phyloP scores from a whole-genome alignment of 306 rosid species.

The Fragaria iinumae region DNA sequence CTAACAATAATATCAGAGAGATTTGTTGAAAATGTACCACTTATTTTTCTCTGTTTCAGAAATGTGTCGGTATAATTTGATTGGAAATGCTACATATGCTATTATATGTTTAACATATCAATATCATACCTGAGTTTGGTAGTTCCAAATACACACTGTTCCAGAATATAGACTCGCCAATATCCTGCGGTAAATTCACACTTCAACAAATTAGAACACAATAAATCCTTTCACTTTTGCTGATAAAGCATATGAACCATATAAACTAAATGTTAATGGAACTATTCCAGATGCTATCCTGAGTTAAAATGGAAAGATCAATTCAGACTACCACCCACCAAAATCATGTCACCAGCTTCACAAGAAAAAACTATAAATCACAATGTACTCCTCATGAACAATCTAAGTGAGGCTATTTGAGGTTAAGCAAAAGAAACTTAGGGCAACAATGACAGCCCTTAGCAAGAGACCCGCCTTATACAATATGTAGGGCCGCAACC shows the following conservation, averaged over 20 bases:
- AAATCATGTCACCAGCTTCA: neutral
- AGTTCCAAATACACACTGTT: conserved; percentile 96
- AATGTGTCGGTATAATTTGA: neutral
- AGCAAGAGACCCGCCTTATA: neutral
- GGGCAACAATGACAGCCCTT: neutral
- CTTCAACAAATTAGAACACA: conserved; percentile 30
- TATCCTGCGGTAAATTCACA: conserved; percentile 59
- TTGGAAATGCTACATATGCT: neutral
- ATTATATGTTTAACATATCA: neutral
- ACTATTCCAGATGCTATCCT: neutral
- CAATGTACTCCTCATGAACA: neutral
- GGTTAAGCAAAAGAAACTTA: neutral
- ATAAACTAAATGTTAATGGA: neutral
- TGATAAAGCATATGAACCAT: neutral
- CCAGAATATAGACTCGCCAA: conserved; percentile 97
- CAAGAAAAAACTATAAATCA: neutral
- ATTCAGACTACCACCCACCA: neutral
- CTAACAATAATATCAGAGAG: neutral
- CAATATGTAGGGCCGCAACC: neutral
- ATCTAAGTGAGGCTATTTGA: neutral
- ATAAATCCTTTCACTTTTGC: neutral
- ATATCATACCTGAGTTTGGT: conserved; percentile 88
- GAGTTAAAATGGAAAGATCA: neutral
- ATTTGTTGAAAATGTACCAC: neutral
- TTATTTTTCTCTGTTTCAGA: neutral